These are phyloP conservation scores for Euphorbia tirucalli DNA, from an alignment of 345 rosid genomes.

Conservation along the genomic window DNA sequence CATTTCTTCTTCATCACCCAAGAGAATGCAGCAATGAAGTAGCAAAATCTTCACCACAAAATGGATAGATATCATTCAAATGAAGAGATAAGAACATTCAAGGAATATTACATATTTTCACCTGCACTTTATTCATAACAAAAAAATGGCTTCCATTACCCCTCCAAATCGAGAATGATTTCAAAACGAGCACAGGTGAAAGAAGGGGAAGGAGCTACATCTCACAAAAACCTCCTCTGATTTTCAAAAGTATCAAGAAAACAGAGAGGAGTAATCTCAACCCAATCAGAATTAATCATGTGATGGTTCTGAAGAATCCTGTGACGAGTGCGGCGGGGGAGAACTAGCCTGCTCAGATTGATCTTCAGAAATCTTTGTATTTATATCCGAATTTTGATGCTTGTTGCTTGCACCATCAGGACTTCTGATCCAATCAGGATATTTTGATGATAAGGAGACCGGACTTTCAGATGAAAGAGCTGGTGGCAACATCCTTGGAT, in stretches of 20 bases:
- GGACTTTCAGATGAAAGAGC: conserved; percentile 31
- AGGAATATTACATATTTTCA: conserved; percentile 29
- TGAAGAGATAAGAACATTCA: background rate
- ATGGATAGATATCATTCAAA: background rate
- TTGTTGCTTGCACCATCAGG: conserved; percentile 27
- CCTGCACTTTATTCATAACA: conserved; percentile 42
- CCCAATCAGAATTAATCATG: conserved; percentile 28
- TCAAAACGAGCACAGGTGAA: conserved; percentile 43
- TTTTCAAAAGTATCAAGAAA: conserved; percentile 12
- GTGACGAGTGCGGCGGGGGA: conserved; percentile 31
- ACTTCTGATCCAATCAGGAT: conserved; percentile 32
- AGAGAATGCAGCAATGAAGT: background rate
- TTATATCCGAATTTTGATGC: conserved; percentile 24
- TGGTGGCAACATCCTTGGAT: conserved; percentile 35
- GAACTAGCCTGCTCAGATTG: conserved; percentile 30
- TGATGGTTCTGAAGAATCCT: conserved; percentile 36
- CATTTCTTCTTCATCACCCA: no score
- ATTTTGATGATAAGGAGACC: conserved; percentile 25
- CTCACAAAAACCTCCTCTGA: conserved; percentile 26
- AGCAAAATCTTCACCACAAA: background rate
- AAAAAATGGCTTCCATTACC: conserved; percentile 36
- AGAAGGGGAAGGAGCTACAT: conserved; percentile 32
- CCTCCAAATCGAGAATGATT: conserved; percentile 27
- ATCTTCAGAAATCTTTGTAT: conserved; percentile 35
- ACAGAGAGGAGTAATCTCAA: conserved; percentile 3